Evolutionary conservation across 768 basidiomycete genomes (phyloP), one percentile per base, ranked within the genome.

Genomic region (Mycena capillaripes): DNA sequence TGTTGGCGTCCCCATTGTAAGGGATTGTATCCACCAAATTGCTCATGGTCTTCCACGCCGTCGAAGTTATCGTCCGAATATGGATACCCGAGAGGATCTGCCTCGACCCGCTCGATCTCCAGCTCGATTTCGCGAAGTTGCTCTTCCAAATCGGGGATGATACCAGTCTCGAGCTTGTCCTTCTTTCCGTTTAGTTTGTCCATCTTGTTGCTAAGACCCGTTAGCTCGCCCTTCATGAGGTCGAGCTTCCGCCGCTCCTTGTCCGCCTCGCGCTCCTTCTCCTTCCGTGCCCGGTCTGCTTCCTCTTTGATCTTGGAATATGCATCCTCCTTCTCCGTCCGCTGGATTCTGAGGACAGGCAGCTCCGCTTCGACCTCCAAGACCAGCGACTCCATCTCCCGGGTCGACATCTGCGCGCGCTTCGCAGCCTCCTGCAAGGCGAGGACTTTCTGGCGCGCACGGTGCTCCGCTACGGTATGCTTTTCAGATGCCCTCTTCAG

Each of bases 341-440:
- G 82, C 76, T 79, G 75, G 59, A 76, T 75, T 61, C 83, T 79
- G 42, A 91, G 75, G 8, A 78, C 83, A 4, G 87, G 87, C 50
- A 91, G 74, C 14, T 81, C 79, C 1, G 72, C 79, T 76, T 90
- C 86, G 8, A 91, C 83, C 63, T 89, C 86, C 48, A 78, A 78
- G 55, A 89, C 85, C 58, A 78, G 80, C 66, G 86, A 83, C 57
- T 87, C 85, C 29, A 84, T 85, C 63, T 88, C 86, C 79, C 75
- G 81, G 75, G 79, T 91, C 80, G 65, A 89, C 75, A 89, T 87
- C 73, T 89, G 90, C 12, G 94, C 91, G 64, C 95, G 91, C 77
- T 94, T 96, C 16, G 93, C 91, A 3, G 95, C 93, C 78, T 97
- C 96, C 79, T 97, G 96, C 44, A 97, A 83, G 1, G 97, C 95